Conservation (phyloP, 306 rosid genomes). For the Acacia crassicarpa region DNA sequence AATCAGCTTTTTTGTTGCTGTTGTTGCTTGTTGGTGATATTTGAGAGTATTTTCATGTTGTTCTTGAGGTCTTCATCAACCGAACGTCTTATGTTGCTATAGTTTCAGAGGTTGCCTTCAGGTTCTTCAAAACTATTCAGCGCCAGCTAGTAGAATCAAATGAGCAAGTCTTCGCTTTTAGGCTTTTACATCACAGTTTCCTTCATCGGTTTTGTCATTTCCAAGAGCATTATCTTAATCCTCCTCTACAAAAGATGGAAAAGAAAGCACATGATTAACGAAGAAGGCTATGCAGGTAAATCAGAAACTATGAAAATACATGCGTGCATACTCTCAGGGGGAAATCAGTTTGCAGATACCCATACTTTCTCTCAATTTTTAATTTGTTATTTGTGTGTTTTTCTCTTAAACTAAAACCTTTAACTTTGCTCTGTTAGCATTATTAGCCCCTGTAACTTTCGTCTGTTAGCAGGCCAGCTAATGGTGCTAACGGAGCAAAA, state of each 20-base stretch:
- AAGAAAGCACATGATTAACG: slow-evolving; percentile 56
- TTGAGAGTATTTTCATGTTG: neutral
- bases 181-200: slow-evolving; percentile 66
- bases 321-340: neutral
- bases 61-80: neutral
- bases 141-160: slow-evolving; percentile 36
- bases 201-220: slow-evolving; percentile 62
- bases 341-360: no score
- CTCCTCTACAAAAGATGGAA: slow-evolving; percentile 91
- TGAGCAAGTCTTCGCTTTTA: slow-evolving; percentile 50
- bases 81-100: neutral
- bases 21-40: neutral
- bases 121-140: slow-evolving; percentile 22
- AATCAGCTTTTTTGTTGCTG: no score
- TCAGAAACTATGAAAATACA: neutral
- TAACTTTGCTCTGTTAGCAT: no score
- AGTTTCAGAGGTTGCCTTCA: neutral
- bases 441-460: no score
- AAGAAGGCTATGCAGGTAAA: slow-evolving; percentile 65
- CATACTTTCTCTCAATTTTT: no score
- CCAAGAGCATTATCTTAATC: slow-evolving; percentile 72
- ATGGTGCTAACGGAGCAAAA: no score
- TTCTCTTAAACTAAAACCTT: no score
- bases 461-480: no score
- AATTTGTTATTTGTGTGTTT: no score